Evolutionary conservation across 768 basidiomycete species (phyloP), one percentile per base, ranked within the genome.

Genomic region (Cystobasidium onofrii): DNA sequence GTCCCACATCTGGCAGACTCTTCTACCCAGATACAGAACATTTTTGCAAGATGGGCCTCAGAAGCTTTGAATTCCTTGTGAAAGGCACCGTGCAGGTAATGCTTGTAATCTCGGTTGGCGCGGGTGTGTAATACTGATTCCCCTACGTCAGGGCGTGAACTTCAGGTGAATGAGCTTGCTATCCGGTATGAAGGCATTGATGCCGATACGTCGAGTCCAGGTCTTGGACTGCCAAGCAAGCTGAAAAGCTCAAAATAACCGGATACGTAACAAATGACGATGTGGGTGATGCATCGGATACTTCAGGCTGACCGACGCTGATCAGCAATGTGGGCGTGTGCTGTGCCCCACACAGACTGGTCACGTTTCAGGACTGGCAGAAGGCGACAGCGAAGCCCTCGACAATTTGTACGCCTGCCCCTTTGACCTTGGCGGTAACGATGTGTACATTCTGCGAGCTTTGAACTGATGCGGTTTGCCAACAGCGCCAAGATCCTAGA

Each of bases 41-140:
- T n/a, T n/a, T n/a, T n/a, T n/a, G n/a, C n/a, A n/a, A n/a, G 57
- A 60, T 60, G 57, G 57, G 57, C 15, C 57, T 60, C 57, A 60
- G 31, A 29, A 60, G 25, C 12, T 60, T 29, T 20, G 15, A 34
- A 13, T 60, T 29, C 57, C 12, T 60, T 4, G 57, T 60, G 20
- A 60, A 60, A 29, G 57, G 57, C 10, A 60, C 57, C 4, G 57
- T 60, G 57, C 57, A 60, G 57, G 57, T 60, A 23, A 23, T 12
- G n/a, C 29, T 29, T 12, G 6, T 17, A 4, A 60, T 6, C 15
- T 13, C 23, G 15, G 10, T 3, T 3, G 4, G 31, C 4, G 12
- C 4, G 12, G 57, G 12, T 27, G 23, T 12, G 17, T 27, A 60
- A 6, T 60, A 60, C 57, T 60, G 57, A 60, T 27, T 4, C 3